Evolutionary conservation across 441 rosid species (phyloP), one percentile per base, ranked within the genome.

Genomic region (Biscutella laevigata): DNA sequence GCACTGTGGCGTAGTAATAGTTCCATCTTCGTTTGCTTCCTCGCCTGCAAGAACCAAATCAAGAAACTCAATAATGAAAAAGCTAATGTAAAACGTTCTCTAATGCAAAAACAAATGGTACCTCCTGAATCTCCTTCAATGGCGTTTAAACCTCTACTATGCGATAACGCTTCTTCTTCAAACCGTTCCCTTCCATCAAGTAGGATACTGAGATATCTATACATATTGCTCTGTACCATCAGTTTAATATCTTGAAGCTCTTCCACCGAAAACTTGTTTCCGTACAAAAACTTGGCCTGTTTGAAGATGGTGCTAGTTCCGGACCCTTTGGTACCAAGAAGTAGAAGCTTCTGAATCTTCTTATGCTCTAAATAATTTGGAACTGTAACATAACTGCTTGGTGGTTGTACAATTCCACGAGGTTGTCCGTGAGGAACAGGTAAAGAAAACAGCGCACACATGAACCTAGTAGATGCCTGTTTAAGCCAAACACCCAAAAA

Each of bases 211-310:
- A 94, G 89, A 64, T 94, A 94, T 74, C 85, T 77, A 63, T 89
- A 94, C 94, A 94, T 77, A 62, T 94, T 89, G 83, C 99, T 94
- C 68, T 94, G 99, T 40, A 94, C 86, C 99, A 94, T 86, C 73
- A 89, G 68, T 86, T 89, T 94, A 22, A 94, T 85, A 59, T 83
- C 91, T 70, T 78, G 95, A 66, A 83, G 75, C 72, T 94, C 99
- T 51, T 89, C 97, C 33, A 29, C 58, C 4, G 81, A 64, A 62
- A 94, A 94, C 75, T 74, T 87, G 75, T 82, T 81, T 39, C 99
- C 97, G n/a, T 89, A 89, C 81, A 86, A 76, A 79, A 88, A 79
- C 74, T 89, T 94, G 22, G 96, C 96, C 99, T 94, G 97, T 81
- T 85, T 88, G 67, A 85, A 88, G 34, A 88, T 74, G n/a, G 95